Conservation (phyloP, 2,329 filamentous ascomycete species). For the Verticillium dahliae region DNA sequence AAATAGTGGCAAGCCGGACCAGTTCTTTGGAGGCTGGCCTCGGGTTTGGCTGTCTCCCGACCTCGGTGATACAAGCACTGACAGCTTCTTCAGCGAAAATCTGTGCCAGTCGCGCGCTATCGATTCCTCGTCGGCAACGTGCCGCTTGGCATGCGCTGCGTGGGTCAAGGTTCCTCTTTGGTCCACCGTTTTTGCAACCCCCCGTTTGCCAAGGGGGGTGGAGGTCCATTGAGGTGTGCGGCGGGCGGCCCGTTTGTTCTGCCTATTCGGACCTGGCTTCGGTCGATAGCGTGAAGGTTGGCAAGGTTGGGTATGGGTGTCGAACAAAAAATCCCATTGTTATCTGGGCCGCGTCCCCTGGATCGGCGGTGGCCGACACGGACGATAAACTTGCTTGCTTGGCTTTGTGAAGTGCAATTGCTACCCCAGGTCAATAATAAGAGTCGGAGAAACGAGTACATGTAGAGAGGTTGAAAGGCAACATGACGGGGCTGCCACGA, state of each 20-base stretch:
- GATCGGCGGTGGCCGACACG: background rate
- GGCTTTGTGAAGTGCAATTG: background rate
- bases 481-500: too few species aligned
- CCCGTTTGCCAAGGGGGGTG: too few species aligned
- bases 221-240: background rate
- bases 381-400: background rate
- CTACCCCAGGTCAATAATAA: background rate
- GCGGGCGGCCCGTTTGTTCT: background rate
- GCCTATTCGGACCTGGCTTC: background rate
- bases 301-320: background rate
- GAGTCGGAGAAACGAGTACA: too few species aligned
- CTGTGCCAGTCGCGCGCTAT: conserved; percentile 1
- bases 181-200: background rate
- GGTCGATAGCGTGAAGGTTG: background rate
- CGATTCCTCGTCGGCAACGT: conserved; percentile 3
- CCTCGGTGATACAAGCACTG: background rate
- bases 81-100: background rate
- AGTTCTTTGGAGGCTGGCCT: background rate
- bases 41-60: background rate
- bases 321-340: background rate
- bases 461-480: too few species aligned
- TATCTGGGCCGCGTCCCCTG: background rate
- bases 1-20: background rate
- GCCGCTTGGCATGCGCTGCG: conserved; percentile 1
- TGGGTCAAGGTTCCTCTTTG: background rate